Evolutionary conservation across 2,329 filamentous ascomycete species (phyloP).

Genomic region (Cladosporium sp.): DNA sequence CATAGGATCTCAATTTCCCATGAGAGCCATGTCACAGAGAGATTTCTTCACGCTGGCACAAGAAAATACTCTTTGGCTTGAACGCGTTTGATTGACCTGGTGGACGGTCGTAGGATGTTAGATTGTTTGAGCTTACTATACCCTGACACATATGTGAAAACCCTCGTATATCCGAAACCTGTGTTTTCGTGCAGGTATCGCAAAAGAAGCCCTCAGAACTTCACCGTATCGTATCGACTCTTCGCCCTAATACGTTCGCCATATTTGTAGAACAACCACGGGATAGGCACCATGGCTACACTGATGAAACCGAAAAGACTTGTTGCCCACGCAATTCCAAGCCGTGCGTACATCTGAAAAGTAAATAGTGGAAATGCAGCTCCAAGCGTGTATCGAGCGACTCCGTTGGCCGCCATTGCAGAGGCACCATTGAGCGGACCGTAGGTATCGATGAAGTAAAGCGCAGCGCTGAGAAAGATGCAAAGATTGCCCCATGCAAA

Average conservation of each 20-base stretch:
- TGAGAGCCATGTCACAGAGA: too few species aligned
- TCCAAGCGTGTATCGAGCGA: constrained; percentile 51
- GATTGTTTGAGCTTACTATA: too few species aligned
- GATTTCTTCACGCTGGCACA: too few species aligned
- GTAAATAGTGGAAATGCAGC: constrained; percentile 57
- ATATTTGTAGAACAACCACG: constrained; percentile 31
- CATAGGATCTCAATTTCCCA: too few species aligned
- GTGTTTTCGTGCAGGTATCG: too few species aligned
- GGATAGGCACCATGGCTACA: constrained; percentile 32
- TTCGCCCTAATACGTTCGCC: constrained; percentile 22
- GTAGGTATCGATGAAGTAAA: constrained; percentile 54
- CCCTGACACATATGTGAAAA: too few species aligned
- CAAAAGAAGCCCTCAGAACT: background rate
- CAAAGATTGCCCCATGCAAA: constrained; percentile 27
- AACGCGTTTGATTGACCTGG: too few species aligned
- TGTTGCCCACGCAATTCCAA: constrained; percentile 40
- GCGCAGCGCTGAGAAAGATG: constrained; percentile 27
- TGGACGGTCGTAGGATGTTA: too few species aligned
- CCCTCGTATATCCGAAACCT: too few species aligned
- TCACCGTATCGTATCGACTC: constrained; percentile 7
- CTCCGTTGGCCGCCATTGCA: constrained; percentile 53
- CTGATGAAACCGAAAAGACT: constrained; percentile 38
- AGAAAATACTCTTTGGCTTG: too few species aligned
- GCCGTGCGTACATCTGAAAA: constrained; percentile 31
- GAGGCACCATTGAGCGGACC: constrained; percentile 51